Percentiles rank a stretch among this genome's conserved stretches.
Evolutionary conservation across 2,329 filamentous ascomycete genomes (phyloP).

Genomic region (Fusarium burgessii): DNA sequence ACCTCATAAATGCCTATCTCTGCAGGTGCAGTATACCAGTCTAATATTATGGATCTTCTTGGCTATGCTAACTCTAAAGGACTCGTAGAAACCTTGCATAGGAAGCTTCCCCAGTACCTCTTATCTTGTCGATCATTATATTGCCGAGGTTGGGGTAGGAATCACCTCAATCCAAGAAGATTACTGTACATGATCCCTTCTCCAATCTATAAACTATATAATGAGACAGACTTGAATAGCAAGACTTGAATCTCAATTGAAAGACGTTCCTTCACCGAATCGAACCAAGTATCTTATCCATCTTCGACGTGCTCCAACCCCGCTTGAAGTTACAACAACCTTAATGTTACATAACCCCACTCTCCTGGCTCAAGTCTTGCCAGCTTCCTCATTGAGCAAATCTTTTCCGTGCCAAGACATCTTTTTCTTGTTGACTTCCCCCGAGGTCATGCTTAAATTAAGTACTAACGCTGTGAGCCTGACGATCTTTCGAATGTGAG

Average conservation of each 20-base stretch:
- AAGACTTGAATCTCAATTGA: too few relatives aligned
- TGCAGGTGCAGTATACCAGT: neutral
- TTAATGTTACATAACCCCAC: slow-evolving; percentile 24
- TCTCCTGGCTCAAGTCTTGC: neutral
- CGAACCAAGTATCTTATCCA: fast-evolving
- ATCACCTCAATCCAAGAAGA: too few relatives aligned
- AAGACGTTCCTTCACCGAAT: too few relatives aligned
- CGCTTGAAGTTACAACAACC: slow-evolving; percentile 7
- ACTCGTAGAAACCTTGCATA: neutral
- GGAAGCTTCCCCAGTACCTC: neutral
- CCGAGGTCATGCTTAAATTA: slow-evolving; percentile 22
- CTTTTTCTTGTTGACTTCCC: neutral
- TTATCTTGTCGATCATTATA: slow-evolving; percentile 27
- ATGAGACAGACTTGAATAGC: too few relatives aligned
- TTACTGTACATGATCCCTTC: too few relatives aligned
- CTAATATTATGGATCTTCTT: neutral
- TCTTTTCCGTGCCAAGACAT: slow-evolving; percentile 31
- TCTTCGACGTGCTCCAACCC: neutral
- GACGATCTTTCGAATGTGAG: slow-evolving; percentile 4
- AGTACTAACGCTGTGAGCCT: neutral
- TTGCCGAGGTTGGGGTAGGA: neutral
- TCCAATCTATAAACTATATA: too few relatives aligned
- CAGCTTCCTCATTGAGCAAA: slow-evolving; percentile 37
- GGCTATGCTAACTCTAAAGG: neutral
- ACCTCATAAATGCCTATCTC: neutral